Evolutionary conservation across 768 basidiomycete genomes (phyloP).

Genomic region (Macrolepiota fuliginosa): DNA sequence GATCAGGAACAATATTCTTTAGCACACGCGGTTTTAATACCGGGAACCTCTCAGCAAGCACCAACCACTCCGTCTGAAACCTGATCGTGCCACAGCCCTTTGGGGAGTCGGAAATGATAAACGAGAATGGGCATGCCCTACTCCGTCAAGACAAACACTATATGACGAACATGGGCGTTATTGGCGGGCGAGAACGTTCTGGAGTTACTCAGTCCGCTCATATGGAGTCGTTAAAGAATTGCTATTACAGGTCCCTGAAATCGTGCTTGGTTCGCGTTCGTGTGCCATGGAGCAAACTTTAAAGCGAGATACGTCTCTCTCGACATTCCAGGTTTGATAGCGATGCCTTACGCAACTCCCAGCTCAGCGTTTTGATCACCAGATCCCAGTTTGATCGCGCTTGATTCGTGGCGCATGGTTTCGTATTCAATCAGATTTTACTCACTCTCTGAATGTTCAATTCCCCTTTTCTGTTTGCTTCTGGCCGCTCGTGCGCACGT

Average conservation of each 20-base stretch:
- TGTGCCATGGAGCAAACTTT: not conserved
- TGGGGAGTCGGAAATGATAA: slow-evolving; percentile 12
- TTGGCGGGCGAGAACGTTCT: not conserved
- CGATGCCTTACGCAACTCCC: not conserved
- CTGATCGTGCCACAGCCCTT: not conserved
- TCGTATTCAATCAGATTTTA: not conserved
- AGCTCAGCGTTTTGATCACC: not conserved
- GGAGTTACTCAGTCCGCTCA: not conserved
- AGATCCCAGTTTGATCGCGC: not conserved
- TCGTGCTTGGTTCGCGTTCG: slow-evolving; percentile 4
- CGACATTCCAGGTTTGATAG: not conserved
- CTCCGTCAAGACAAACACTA: not conserved
- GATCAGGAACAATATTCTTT: slow-evolving; percentile 18
- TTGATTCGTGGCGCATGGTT: not conserved
- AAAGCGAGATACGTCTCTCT: not conserved
- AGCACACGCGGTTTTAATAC: slow-evolving; percentile 11
- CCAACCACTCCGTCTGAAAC: slow-evolving; percentile 4
- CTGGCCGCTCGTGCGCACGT: not conserved
- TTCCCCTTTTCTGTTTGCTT: not conserved
- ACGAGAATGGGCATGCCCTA: not conserved
- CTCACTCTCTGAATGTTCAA: not conserved
- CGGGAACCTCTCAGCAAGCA: not conserved
- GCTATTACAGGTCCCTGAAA: not conserved
- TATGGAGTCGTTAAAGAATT: not conserved
- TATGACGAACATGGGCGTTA: not conserved